phyloP scores from a whole-genome alignment of 2,329 filamentous ascomycete species.

The Penicillium sp. region DNA sequence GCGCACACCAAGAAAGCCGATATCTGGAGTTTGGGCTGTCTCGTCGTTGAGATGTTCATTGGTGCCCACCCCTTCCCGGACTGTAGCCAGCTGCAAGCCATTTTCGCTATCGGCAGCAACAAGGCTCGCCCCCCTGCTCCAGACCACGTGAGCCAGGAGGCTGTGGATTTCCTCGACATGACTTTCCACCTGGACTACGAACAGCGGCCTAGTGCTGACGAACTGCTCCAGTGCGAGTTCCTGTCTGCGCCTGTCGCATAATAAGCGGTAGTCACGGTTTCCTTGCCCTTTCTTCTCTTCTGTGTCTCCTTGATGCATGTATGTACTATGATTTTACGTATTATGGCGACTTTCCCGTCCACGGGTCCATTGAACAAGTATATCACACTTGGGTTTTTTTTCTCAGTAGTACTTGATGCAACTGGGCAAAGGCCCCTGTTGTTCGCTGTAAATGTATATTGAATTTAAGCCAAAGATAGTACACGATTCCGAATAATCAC shows the following conservation, averaged over 20 bases:
- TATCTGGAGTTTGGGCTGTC: conserved; percentile 95
- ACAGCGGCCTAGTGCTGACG: conserved; percentile 84
- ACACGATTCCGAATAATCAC: conserved; percentile 22
- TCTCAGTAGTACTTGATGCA: conserved; percentile 1
- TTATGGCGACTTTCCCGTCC: conserved; percentile 1
- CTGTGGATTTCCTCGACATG: conserved; percentile 74
- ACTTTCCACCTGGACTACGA: conserved; percentile 97
- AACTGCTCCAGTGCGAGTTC: conserved; percentile 81
- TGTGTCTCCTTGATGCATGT: neutral
- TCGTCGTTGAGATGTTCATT: conserved; percentile 99
- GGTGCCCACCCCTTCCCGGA: conserved; percentile 94
- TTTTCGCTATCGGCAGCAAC: conserved; percentile 94
- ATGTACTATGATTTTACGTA: conserved; percentile 20
- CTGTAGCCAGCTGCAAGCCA: conserved; percentile 93
- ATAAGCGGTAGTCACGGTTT: conserved; percentile 4
- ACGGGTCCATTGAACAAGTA: neutral
- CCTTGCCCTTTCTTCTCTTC: neutral
- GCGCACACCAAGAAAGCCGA: conserved; percentile 98
- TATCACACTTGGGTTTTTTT: conserved; percentile 1
- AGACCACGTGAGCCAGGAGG: conserved; percentile 79
- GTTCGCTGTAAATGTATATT: conserved; percentile 14
- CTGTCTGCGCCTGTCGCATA: conserved; percentile 65
- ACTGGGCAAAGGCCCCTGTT: neutral
- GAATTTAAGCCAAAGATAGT: conserved; percentile 21
- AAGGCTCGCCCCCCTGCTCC: conserved; percentile 86